Percentiles rank a stretch among this genome's conserved stretches.
These are phyloP conservation scores for Phytophthora aleatoria DNA, from an alignment of 352 stramenopile species.

Conservation along the genomic window DNA sequence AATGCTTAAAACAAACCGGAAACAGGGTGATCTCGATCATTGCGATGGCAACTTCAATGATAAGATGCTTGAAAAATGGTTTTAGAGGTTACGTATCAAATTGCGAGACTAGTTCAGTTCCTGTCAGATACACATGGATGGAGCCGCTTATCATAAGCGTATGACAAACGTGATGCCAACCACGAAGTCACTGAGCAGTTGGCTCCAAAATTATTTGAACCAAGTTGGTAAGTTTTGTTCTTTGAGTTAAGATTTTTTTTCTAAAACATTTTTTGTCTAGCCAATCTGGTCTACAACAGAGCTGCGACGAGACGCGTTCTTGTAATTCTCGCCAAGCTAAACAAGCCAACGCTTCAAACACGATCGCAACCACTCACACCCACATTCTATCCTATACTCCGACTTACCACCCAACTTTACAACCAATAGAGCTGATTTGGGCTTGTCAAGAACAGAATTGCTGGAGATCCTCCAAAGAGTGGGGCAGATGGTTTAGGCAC, in stretches of 20 bases:
- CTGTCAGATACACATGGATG: background rate
- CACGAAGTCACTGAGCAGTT: background rate
- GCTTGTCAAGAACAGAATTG: background rate
- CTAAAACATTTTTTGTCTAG: background rate
- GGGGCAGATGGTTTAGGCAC: background rate
- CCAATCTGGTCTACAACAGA: background rate
- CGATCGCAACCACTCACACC: background rate
- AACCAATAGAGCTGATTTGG: conserved; percentile 18
- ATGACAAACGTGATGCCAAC: background rate
- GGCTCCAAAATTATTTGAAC: background rate
- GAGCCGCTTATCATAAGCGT: background rate
- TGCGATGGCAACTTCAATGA: background rate
- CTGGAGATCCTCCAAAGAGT: background rate
- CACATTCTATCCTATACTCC: conserved; percentile 9
- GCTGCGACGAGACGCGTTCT: background rate
- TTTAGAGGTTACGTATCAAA: background rate
- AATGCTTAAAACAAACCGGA: background rate
- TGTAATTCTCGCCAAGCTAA: background rate
- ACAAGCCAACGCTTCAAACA: background rate
- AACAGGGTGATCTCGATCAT: background rate
- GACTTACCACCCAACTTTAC: conserved; percentile 3
- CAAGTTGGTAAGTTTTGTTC: background rate
- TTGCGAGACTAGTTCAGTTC: background rate
- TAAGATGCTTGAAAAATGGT: background rate
- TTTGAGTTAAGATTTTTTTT: background rate